Evolutionary conservation across 306 rosid species (phyloP), one percentile per base, ranked within the genome.

Genomic region (Lathyrus sativus): DNA sequence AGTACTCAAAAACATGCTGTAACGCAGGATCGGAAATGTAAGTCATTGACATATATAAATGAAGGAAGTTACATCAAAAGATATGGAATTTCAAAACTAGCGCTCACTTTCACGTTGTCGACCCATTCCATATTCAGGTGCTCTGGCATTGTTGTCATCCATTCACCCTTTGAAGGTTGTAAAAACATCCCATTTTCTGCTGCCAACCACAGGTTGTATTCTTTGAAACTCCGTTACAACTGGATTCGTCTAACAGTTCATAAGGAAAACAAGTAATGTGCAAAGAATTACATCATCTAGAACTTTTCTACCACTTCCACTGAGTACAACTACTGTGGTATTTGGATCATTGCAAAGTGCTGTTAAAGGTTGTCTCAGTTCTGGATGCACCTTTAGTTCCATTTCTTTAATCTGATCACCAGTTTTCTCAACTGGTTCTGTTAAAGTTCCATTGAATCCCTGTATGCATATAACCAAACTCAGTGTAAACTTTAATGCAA

Each of bases 111-210:
- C 79, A 92, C 88, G 24, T 96, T 92, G 51, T 86, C 93, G 39
- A 86, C 83, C 98, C 98, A 92, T 69, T 92, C 98, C 98, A 89
- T 89, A 76, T 85, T 92, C 76, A 88, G 76, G 70, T 88, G 96
- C 75, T 90, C 98, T 2, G 96, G 98, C 98, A 92, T 90, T 53
- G 98, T 92, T 68, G 98, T 90, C 98, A 92, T 89, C 98, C 98
- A 92, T 14, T 80, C 87, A 28, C 96, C 96, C 72, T 71, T 80
- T 26, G 98, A 81, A 64, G 63, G 79, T 43, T 89, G 82, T 65
- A 92, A 67, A 72, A 92, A 92, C 98, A 92, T 92, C 71, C 96
- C 98, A 74, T 92, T 90, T 83, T 92, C 98, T 15, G 98, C 98
- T 63, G 96, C 98, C 83, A 90, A 82, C 98, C 98, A 92, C 91